phyloP scores from a whole-genome alignment of 2,329 filamentous ascomycete genomes.

The Alternaria atra region DNA sequence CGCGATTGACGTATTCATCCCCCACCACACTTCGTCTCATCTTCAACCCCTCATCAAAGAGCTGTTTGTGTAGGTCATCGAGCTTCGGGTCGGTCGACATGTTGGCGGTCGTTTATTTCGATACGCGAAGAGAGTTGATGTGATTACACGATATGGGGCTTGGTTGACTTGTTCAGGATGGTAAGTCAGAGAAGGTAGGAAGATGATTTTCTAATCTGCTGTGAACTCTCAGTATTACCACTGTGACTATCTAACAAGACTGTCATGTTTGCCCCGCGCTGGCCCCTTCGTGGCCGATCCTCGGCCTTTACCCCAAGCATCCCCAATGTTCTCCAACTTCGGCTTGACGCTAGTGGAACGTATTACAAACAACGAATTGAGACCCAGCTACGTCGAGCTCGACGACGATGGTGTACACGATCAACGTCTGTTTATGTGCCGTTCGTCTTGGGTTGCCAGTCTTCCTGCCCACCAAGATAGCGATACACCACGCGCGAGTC shows the following conservation, averaged over 20 bases:
- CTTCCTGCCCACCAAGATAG: slow-evolving; percentile 63
- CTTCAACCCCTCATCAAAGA: slow-evolving; percentile 69
- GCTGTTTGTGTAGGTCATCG: slow-evolving; percentile 59
- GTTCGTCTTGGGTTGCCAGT: slow-evolving; percentile 53
- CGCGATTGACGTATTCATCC: slow-evolving; percentile 67
- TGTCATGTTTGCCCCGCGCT: slow-evolving; percentile 13
- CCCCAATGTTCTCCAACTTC: slow-evolving; percentile 31
- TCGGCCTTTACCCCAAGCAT: slow-evolving; percentile 35
- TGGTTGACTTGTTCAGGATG: not conserved
- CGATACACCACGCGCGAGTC: slow-evolving; percentile 68
- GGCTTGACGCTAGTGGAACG: not conserved
- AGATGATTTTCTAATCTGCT: not conserved
- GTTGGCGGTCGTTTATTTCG: slow-evolving; percentile 17
- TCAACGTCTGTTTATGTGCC: slow-evolving; percentile 13
- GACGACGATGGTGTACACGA: not conserved
- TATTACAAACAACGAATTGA: not conserved
- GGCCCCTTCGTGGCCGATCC: slow-evolving; percentile 18
- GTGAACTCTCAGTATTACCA: not conserved
- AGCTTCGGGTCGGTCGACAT: slow-evolving; percentile 55
- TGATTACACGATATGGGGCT: not conserved
- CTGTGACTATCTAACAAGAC: not conserved
- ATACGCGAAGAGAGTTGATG: not conserved
- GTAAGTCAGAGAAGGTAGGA: too few species aligned
- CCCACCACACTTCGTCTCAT: slow-evolving; percentile 69
- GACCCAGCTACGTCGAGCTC: not conserved